Percentiles rank a stretch among this genome's conserved stretches.
phyloP scores from a whole-genome alignment of 371 early-diverging fungal species.

The Mucor mucedo region DNA sequence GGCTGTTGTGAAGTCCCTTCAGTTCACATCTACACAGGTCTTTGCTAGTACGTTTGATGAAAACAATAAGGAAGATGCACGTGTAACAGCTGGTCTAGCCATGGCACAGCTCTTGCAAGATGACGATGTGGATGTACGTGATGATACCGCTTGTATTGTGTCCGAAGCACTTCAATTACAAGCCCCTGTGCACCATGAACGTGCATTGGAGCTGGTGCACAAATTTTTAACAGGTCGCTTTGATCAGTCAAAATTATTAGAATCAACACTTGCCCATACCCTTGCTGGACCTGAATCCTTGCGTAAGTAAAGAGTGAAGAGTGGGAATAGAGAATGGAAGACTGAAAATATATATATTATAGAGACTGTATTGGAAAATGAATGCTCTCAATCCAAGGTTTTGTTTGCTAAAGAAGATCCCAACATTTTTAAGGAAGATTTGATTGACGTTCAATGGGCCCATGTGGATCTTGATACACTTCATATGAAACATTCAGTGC shows the following conservation, averaged over 20 bases:
- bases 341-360: background rate
- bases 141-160: conserved; percentile 60
- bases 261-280: conserved; percentile 24
- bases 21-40: conserved; percentile 45
- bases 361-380: conserved; percentile 36
- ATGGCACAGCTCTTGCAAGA: conserved; percentile 55
- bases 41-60: conserved; percentile 23
- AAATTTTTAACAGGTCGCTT: conserved; percentile 39
- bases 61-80: conserved; percentile 7
- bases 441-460: conserved; percentile 59
- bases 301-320: background rate
- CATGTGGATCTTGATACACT: conserved; percentile 34
- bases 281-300: conserved; percentile 27
- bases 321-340: no score
- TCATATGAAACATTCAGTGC: background rate
- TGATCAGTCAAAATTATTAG: conserved; percentile 22
- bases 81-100: conserved; percentile 25
- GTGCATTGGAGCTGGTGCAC: conserved; percentile 63
- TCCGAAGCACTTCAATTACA: conserved; percentile 53
- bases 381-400: conserved; percentile 33
- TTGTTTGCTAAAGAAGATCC: conserved; percentile 60
- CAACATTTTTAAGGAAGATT: conserved; percentile 60
- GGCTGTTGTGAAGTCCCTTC: conserved; percentile 57
- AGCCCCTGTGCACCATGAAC: conserved; percentile 52
- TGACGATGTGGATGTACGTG: conserved; percentile 77